Percentiles rank a stretch among this genome's conserved stretches.
Evolutionary conservation across 257 asterid genomes (phyloP).

Genomic region (Ballota nigra): DNA sequence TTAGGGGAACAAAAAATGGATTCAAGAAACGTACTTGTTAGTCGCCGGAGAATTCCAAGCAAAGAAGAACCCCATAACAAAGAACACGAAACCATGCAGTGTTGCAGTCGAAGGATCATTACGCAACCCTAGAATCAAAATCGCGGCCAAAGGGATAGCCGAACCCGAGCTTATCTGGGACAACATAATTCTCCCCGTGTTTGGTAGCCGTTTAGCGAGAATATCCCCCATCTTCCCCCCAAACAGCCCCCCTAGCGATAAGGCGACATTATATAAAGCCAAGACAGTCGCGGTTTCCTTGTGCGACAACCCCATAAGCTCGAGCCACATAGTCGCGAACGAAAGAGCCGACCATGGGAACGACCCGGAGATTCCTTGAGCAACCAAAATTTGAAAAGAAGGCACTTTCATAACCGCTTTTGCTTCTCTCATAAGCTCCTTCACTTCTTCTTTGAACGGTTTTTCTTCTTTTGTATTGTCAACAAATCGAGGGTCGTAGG

Average conservation of each 20-base stretch:
- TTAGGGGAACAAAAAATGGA: too few relatives aligned
- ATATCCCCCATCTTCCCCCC: conserved; percentile 54
- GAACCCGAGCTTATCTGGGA: too few relatives aligned
- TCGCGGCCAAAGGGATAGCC: conserved; percentile 52
- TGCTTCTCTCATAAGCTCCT: conserved; percentile 57
- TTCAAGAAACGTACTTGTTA: too few relatives aligned
- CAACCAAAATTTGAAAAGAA: conserved; percentile 62
- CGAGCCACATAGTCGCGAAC: conserved; percentile 80
- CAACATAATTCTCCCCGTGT: conserved; percentile 63
- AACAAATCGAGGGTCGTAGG: conserved; percentile 60
- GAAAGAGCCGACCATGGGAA: conserved; percentile 73
- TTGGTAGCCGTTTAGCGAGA: conserved; percentile 56
- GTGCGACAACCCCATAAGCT: conserved; percentile 84
- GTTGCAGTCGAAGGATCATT: conserved; percentile 54
- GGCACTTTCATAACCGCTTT: conserved; percentile 60
- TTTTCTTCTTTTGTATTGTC: conserved; percentile 26
- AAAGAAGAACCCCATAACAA: conserved; percentile 60
- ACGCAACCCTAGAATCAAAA: conserved; percentile 63
- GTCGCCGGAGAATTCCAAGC: conserved; percentile 88
- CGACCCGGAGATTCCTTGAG: conserved; percentile 74
- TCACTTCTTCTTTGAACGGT: conserved; percentile 52
- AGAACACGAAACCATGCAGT: conserved; percentile 61
- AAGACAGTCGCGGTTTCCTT: conserved; percentile 55
- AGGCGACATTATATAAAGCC: conserved; percentile 56
- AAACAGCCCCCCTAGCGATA: conserved; percentile 41